Evolutionary conservation across 2,329 filamentous ascomycete species (phyloP).

Genomic region (Magnaporthiopsis incrustans): DNA sequence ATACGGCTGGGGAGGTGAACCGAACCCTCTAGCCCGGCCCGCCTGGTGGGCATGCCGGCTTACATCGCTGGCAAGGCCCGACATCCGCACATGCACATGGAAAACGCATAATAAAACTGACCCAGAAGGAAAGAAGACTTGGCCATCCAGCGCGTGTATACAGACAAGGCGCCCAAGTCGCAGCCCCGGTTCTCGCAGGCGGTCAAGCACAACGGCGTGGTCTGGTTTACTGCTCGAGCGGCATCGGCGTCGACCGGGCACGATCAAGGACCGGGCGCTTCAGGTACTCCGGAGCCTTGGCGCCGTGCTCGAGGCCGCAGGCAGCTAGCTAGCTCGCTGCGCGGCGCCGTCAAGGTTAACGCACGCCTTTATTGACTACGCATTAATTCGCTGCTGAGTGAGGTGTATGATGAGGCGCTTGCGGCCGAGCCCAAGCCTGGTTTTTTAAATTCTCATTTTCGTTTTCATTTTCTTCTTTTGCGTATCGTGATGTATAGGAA

Average conservation of each 20-base stretch:
- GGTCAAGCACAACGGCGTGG: constrained; percentile 54
- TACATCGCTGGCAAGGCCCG: background rate
- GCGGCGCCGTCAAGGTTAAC: constrained; percentile 60
- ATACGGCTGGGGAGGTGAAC: too few relatives aligned
- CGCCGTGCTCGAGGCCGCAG: constrained; percentile 51
- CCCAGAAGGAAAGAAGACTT: background rate
- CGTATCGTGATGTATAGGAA: too few relatives aligned
- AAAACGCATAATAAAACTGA: background rate
- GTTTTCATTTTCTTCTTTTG: too few relatives aligned
- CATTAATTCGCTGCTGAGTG: constrained; percentile 42
- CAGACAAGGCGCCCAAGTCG: constrained; percentile 19
- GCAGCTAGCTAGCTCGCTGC: constrained; percentile 46
- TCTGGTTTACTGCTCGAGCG: constrained; percentile 67
- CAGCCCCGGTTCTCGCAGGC: constrained; percentile 53
- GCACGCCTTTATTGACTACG: constrained; percentile 48
- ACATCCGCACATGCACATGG: too few relatives aligned
- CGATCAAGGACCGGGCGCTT: constrained; percentile 42
- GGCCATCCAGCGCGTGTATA: background rate
- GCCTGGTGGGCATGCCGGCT: too few relatives aligned
- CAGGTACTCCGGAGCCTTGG: constrained; percentile 46
- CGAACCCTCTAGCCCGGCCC: too few relatives aligned
- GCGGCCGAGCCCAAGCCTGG: constrained; percentile 34
- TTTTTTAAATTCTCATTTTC: too few relatives aligned
- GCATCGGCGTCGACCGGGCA: constrained; percentile 50
- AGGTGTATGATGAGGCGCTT: constrained; percentile 45